Evolutionary conservation across 805 yeast species (phyloP), one percentile per base, ranked within the genome.

Genomic region (Metschnikowia similis): DNA sequence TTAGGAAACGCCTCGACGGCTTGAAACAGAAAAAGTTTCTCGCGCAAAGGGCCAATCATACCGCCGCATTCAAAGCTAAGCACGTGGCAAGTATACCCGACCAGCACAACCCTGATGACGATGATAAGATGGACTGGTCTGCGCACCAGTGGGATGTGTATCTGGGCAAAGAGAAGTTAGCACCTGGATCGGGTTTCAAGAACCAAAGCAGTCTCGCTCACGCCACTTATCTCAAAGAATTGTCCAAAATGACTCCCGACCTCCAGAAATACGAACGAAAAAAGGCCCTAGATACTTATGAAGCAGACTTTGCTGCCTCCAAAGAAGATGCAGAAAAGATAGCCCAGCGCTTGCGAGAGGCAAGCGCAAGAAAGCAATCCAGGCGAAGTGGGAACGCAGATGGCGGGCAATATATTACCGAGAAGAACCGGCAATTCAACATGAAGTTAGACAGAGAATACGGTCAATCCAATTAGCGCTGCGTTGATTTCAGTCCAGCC

Each of bases 401-500:
- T 4, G 72, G 62, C 16, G 70, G 69, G 5, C 70, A 77, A 29
- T 77, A 69, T 63, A 80, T 87, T 61, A 87, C 84, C 61, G 89
- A 83, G 55, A 84, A 83, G 65, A 87, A 87, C 70, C 79, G 76
- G 61, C 84, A 84, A 56, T 87, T 87, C 66, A 87, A 87, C 66
- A 79, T 77, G 61, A 87, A 87, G 59, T 68, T 87, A 55, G 59
- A 57, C 17, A 32, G 59, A 13, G 59, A 57, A 48, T 56, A 52
- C 27, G 58, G 58, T 4, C n/a, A 34, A 8, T 17, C 35, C 41
- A 37, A 37, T 17, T 37, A n/a, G 14, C 5, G 16, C 2, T 26
- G 5, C n/a, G 4, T 8, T 16, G 3, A 21, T 21, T 21, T 21
- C 4, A 21, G 21, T 21, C 21, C 21, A 4, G 21, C 21, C 4